Conservation (phyloP, 805 yeast species). For the Kodamaea kaohsiungensis region DNA sequence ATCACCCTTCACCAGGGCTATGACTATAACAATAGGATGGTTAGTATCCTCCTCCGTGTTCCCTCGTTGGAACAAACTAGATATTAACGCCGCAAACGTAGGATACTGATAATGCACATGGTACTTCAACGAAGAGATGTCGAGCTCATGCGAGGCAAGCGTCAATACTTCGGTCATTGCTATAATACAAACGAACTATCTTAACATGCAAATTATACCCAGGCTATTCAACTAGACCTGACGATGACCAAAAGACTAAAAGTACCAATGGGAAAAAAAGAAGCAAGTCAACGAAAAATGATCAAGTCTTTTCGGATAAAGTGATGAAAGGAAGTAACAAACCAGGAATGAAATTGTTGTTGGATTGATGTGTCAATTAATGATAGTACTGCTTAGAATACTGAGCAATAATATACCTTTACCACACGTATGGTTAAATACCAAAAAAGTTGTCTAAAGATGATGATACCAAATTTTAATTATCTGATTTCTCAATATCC, state of each 20-base stretch:
- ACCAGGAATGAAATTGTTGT: too few species aligned
- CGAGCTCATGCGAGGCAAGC: not conserved
- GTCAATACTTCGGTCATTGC: slow-evolving; percentile 22
- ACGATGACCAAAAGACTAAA: slow-evolving; percentile 3
- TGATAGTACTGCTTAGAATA: too few species aligned
- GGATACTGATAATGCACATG: not conserved
- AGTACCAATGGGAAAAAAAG: not conserved
- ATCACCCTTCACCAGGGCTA: slow-evolving; percentile 13
- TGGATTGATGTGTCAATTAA: too few species aligned
- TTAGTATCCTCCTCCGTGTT: slow-evolving; percentile 35
- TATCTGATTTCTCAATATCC: not conserved
- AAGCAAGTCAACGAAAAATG: not conserved
- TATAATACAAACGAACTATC: not conserved
- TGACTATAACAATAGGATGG: slow-evolving; percentile 32
- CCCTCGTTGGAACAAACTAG: slow-evolving; percentile 30
- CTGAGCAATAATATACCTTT: too few species aligned
- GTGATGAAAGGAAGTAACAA: too few species aligned
- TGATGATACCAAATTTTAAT: not conserved
- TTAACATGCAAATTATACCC: not conserved
- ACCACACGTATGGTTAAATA: too few species aligned
- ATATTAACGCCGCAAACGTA: slow-evolving; percentile 20
- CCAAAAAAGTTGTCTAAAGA: not conserved
- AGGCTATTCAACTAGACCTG: not conserved
- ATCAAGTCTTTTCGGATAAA: not conserved
- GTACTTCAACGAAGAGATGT: slow-evolving; percentile 3